Evolutionary conservation across 176 grass and related monocot genomes (phyloP), one percentile per base, ranked within the genome.

Genomic region (Lolium multiflorum): DNA sequence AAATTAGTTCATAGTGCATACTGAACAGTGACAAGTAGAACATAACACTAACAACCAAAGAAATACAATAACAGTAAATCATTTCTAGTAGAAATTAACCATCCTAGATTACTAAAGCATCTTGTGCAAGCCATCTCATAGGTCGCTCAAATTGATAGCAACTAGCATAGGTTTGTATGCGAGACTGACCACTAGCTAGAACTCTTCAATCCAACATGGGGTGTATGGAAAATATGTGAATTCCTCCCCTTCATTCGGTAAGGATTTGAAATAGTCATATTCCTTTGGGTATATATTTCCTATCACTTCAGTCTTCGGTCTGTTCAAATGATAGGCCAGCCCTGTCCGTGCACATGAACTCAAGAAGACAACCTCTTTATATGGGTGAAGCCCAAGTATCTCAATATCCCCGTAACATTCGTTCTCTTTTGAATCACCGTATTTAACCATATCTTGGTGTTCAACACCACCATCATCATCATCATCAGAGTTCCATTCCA

Each of bases 241-340:
- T 7, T 1, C 6, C 54, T 57, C 54, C 16, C 17, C 6, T 57
- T 57, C 17, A 57, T 57, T 20, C 1, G 6, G 5, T 20, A 57
- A 20, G 5, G 5, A 5, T 57, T 57, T 57, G 17, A 57, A 57
- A 57, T 0, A 0, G 1, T 6, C 6, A 57, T 57, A 57, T 7
- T 57, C 54, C 16, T 21, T 58, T 58, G 18, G 56, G 56, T 58
- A 58, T 58, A 58, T n/a, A 9, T 58, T 58, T 58, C 56, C 56
- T 58, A 58, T n/a, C 1, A 9, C 20, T n/a, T 58, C 18, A 58
- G 9, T n/a, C 56, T 44, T 77, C 0, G 56, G 46, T 9, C 5
- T 18, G 0, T 85, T 78, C 10, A 78, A 16, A 44, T 78, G 83
- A 85, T 68, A 85, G 1, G 49, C 49, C 1, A 85, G 6, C 9